Conservation (phyloP, 2,329 filamentous ascomycete genomes). For the Waltergamsia citrina region DNA sequence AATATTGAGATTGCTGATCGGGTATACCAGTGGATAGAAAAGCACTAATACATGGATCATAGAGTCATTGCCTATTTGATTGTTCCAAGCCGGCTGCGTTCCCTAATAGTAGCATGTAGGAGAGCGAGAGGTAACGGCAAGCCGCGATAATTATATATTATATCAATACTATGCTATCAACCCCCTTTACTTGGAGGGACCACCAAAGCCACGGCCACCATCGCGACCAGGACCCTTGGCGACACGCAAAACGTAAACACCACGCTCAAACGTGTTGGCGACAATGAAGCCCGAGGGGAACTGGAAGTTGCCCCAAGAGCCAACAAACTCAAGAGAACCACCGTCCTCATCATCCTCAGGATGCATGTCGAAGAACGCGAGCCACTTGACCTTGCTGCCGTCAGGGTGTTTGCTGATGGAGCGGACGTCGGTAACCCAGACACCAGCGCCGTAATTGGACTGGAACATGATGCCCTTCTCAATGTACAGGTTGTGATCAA, state of each 20-base stretch:
- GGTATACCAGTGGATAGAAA: conserved; percentile 9
- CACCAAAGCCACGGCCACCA: conserved; percentile 3
- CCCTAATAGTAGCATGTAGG: too few relatives aligned
- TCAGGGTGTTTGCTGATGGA: conserved; percentile 4
- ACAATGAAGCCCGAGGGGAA: conserved; percentile 6
- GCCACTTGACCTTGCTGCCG: conserved; percentile 3
- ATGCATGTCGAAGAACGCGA: conserved; percentile 6
- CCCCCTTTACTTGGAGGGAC: conserved; percentile 4
- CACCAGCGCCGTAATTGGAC: conserved; percentile 6
- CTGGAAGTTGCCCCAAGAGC: conserved; percentile 6
- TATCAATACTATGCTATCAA: too few relatives aligned
- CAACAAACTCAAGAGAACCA: conserved; percentile 5
- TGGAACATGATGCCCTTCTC: conserved; percentile 6
- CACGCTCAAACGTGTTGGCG: conserved; percentile 6
- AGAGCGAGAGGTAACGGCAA: too few relatives aligned
- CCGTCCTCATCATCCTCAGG: conserved; percentile 4
- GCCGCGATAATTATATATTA: too few relatives aligned
- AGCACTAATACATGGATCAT: conserved; percentile 7
- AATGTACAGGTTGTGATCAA: conserved; percentile 6
- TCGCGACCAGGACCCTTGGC: conserved; percentile 3
- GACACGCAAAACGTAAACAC: conserved; percentile 15
- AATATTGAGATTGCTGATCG: conserved; percentile 11
- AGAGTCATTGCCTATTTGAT: too few relatives aligned
- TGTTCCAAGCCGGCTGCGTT: too few relatives aligned
- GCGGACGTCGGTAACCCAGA: conserved; percentile 5